Evolutionary conservation across 805 yeast genomes (phyloP).

Genomic region (Phaffomyces opuntiae): DNA sequence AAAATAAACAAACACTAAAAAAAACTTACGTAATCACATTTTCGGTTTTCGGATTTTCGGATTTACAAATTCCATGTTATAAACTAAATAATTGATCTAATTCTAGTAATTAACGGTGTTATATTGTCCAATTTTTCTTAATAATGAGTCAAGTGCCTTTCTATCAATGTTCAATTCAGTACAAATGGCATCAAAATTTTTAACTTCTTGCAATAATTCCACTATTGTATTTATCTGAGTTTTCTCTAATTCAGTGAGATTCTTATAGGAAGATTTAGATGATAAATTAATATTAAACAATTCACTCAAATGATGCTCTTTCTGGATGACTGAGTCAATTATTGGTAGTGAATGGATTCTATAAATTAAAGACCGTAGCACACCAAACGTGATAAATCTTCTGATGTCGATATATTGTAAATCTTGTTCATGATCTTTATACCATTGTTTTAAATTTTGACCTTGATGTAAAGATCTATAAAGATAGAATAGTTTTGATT

Average conservation of each 20-base stretch:
- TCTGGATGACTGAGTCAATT: constrained; percentile 13
- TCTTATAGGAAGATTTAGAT: background rate
- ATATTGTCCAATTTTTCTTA: constrained; percentile 45
- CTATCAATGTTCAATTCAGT: constrained; percentile 57
- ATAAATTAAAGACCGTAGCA: constrained; percentile 73
- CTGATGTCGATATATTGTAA: constrained; percentile 71
- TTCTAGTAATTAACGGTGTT: constrained; percentile 33
- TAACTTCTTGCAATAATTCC: constrained; percentile 42
- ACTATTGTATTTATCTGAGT: constrained; percentile 12
- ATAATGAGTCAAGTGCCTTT: constrained; percentile 42
- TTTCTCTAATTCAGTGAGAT: constrained; percentile 12
- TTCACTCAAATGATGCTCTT: constrained; percentile 11
- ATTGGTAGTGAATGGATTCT: constrained; percentile 71
- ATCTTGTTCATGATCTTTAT: constrained; percentile 49
- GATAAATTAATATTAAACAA: constrained; percentile 2
- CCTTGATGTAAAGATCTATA: constrained; percentile 78
- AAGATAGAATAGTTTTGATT: constrained; percentile 59
- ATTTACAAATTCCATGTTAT: too few relatives aligned
- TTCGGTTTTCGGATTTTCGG: too few relatives aligned
- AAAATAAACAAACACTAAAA: too few relatives aligned
- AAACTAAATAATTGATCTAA: too few relatives aligned
- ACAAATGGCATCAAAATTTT: constrained; percentile 59
- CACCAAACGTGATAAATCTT: constrained; percentile 81
- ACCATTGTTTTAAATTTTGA: constrained; percentile 76
- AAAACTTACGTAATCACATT: too few relatives aligned